A percentile compares a stretch with the other conserved stretches of the same genome.
phyloP scores from a whole-genome alignment of 2,329 filamentous ascomycete species.

The Aspergillus unguis region DNA sequence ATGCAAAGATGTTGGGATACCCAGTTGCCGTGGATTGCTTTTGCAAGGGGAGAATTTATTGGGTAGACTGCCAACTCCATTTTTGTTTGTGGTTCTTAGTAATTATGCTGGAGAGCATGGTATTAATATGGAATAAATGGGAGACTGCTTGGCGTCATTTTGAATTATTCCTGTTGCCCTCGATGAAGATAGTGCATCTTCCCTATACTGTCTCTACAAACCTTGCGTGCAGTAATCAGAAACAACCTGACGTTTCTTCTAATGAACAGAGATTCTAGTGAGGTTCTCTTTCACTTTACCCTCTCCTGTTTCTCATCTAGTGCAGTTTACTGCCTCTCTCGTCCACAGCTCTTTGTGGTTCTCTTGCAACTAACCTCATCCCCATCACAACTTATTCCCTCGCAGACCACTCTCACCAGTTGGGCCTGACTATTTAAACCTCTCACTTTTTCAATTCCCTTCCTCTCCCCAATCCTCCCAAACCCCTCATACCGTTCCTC shows the following conservation, averaged over 20 bases:
- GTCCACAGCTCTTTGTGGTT: too few species aligned
- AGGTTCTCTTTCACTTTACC: too few species aligned
- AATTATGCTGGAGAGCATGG: neutral
- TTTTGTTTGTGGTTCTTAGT: neutral
- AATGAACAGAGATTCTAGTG: too few species aligned
- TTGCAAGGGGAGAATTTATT: conserved; percentile 40
- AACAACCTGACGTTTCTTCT: too few species aligned
- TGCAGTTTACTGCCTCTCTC: too few species aligned
- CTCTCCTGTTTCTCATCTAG: too few species aligned
- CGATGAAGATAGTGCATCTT: too few species aligned
- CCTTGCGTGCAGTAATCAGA: too few species aligned
- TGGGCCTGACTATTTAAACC: neutral
- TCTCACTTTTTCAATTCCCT: neutral
- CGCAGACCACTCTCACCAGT: neutral
- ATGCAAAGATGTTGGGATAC: conserved; percentile 42
- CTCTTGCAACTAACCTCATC: too few species aligned
- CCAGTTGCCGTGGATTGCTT: conserved; percentile 37
- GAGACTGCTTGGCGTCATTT: neutral
- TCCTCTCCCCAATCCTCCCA: neutral
- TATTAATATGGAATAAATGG: neutral
- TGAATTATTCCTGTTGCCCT: neutral
- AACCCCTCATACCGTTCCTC: neutral
- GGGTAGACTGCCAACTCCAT: conserved; percentile 24
- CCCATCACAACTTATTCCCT: neutral
- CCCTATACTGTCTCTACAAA: too few species aligned